Evolutionary conservation across 164 flowering plant species (phyloP), one percentile per base, ranked within the genome.

Genomic region (Amborella trichopoda): DNA sequence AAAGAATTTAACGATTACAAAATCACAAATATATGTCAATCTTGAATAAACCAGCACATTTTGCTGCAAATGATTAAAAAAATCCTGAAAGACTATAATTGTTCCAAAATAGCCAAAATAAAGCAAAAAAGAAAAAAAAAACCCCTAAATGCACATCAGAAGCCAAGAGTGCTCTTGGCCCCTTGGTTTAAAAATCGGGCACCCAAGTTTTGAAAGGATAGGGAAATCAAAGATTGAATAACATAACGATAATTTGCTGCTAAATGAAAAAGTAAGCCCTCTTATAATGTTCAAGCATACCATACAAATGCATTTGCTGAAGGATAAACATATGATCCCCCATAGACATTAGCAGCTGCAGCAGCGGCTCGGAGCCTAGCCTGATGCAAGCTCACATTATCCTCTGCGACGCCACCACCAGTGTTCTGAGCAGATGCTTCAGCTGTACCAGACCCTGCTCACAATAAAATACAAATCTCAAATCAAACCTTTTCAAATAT

Each of bases 321-420:
- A 38, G 99, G 97, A 62, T 88, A 85, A 17, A 79, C 93, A 68
- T 50, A 73, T 46, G 99, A 93, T 61, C 71, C 88, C 59, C 72
- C 82, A 58, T 93, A 93, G 43, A 93, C 46, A 34, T 95, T 56
- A n/a, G 97, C 93, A 45, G 99, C 99, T 8, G 87, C 71, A 26
- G 89, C 89, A 43, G 97, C 95, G 59, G 97, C 99, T 69, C 67
- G 83, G 27, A 88, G 75, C 59, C 95, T 81, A 41, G 79, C 80
- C 24, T 79, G 75, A 63, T 88, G 91, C 37, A 44, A 70, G 52
- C 62, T 81, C 63, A 72, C 44, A 53, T 48, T 65, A 70, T 61
- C 69, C 49, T 52, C 54, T 23, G 65, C 51, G 21, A 32, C 70
- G 46, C 49, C 61, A 49, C 54, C 62, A 52, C 23, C 56, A 30